Evolutionary conservation across 495 filamentous ascomycete species (phyloP).

Genomic region (Cudoniella acicularis): DNA sequence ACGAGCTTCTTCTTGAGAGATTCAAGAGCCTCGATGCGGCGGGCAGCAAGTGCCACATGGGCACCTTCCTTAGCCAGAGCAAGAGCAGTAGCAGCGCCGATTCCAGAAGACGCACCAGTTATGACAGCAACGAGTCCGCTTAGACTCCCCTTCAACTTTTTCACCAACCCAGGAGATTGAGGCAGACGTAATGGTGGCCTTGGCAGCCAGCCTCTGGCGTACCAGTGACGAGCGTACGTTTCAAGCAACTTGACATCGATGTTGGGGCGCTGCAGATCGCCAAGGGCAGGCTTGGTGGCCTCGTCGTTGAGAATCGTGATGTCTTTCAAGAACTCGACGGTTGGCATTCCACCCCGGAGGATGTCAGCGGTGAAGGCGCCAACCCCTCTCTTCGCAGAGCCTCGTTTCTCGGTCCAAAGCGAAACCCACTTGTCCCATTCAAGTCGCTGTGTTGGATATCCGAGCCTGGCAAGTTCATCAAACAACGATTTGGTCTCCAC

Average conservation of each 20-base stretch:
- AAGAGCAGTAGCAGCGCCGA: constrained; percentile 47
- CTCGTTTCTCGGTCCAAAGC: constrained; percentile 57
- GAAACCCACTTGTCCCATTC: constrained; percentile 61
- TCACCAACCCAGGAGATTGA: constrained; percentile 32
- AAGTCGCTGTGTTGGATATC: constrained; percentile 56
- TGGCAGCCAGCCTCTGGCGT: constrained; percentile 62
- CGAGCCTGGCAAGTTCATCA: constrained; percentile 51
- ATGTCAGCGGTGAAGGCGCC: constrained; percentile 47
- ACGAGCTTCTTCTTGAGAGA: constrained; percentile 47
- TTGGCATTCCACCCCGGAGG: constrained; percentile 54
- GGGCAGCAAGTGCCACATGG: constrained; percentile 58
- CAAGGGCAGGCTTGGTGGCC: constrained; percentile 50
- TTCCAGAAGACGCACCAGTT: constrained; percentile 53
- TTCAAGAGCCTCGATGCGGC: constrained; percentile 57
- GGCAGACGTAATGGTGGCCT: constrained; percentile 44
- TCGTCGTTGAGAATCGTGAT: constrained; percentile 61
- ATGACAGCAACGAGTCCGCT: constrained; percentile 51
- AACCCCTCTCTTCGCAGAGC: constrained; percentile 52
- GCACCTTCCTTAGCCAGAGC: constrained; percentile 49
- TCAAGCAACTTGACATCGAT: constrained; percentile 57
- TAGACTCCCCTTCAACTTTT: constrained; percentile 42
- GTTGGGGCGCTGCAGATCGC: constrained; percentile 53
- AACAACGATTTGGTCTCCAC: constrained; percentile 54
- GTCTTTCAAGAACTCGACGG: constrained; percentile 47
- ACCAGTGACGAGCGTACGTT: constrained; percentile 68